These are phyloP conservation scores for Saccharum officinarum DNA, from an alignment of 176 grass and related monocot genomes.

Conservation along the genomic window DNA sequence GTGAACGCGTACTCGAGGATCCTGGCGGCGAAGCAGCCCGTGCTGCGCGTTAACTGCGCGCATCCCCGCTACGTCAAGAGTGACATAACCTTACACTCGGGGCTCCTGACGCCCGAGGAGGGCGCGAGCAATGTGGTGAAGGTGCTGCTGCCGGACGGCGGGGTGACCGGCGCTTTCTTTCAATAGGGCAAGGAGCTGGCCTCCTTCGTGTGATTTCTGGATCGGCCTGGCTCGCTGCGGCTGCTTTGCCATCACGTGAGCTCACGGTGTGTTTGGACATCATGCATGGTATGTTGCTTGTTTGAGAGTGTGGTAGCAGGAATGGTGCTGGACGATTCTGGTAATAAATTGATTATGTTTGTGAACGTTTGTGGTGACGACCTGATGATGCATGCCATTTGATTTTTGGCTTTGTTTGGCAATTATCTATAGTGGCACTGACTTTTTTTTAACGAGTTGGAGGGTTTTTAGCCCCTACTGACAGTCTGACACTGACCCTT, in stretches of 20 bases:
- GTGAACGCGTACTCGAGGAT: slow-evolving; percentile 59
- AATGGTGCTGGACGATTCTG: background rate
- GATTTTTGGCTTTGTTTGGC: too few relatives aligned
- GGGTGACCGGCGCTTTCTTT: slow-evolving; percentile 51
- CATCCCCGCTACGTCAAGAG: slow-evolving; percentile 63
- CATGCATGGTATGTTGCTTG: background rate
- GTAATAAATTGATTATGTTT: background rate
- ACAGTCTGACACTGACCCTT: too few relatives aligned
- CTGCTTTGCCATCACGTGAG: background rate
- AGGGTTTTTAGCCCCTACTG: too few relatives aligned
- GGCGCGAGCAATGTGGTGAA: slow-evolving; percentile 39
- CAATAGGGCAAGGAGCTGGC: slow-evolving; percentile 15
- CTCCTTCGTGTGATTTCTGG: slow-evolving; percentile 34
- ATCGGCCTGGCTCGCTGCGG: background rate
- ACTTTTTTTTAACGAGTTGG: too few relatives aligned
- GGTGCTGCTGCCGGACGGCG: slow-evolving; percentile 37
- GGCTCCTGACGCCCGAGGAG: slow-evolving; percentile 41
- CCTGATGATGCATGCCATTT: too few relatives aligned
- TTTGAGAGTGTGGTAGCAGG: background rate
- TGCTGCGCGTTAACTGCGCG: slow-evolving; percentile 47
- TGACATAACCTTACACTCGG: slow-evolving; percentile 44
- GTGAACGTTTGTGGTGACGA: background rate
- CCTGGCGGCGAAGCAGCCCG: slow-evolving; percentile 43
- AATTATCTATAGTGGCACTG: too few relatives aligned
- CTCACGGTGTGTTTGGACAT: background rate